These are phyloP conservation scores for Amphicarpaea edgeworthii DNA, from an alignment of 306 rosid genomes.

Conservation along the genomic window DNA sequence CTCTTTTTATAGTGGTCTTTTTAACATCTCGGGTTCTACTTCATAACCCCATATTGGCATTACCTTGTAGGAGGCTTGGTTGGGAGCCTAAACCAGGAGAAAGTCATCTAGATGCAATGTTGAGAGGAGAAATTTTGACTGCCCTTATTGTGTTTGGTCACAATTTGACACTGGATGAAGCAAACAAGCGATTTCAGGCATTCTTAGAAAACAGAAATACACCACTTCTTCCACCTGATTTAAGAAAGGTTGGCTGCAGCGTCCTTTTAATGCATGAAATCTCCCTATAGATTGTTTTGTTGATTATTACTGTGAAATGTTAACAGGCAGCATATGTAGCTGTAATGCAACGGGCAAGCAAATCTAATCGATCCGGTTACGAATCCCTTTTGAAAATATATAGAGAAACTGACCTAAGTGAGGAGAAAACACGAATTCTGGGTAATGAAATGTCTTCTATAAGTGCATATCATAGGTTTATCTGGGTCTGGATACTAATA, in stretches of 20 bases:
- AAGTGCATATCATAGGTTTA: slow-evolving; percentile 21
- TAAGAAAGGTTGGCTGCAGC: slow-evolving; percentile 71
- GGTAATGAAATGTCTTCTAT: slow-evolving; percentile 52
- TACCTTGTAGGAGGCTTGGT: slow-evolving; percentile 82
- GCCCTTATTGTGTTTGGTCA: slow-evolving; percentile 82
- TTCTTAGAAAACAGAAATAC: slow-evolving; percentile 84
- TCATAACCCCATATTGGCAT: slow-evolving; percentile 27
- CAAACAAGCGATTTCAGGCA: slow-evolving; percentile 73
- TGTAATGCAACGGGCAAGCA: slow-evolving; percentile 70
- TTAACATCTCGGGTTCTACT: slow-evolving; percentile 41
- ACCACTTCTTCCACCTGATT: slow-evolving; percentile 87
- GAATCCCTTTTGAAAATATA: slow-evolving; percentile 85
- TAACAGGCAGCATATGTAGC: slow-evolving; percentile 90
- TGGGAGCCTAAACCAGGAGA: slow-evolving; percentile 83
- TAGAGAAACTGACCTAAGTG: slow-evolving; percentile 85
- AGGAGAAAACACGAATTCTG: slow-evolving; percentile 91
- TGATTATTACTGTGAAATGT: slow-evolving; percentile 49
- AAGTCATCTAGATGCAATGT: slow-evolving; percentile 79
- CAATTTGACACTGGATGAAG: slow-evolving; percentile 80
- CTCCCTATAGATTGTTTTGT: slow-evolving; percentile 18
- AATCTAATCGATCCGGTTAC: slow-evolving; percentile 64
- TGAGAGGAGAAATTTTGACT: slow-evolving; percentile 93
- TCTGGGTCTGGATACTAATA: slow-evolving; percentile 32
- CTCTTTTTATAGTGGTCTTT: neutral
- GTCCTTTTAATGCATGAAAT: slow-evolving; percentile 27